Evolutionary conservation across 257 asterid genomes (phyloP).

Genomic region (Leonotis leonurus): DNA sequence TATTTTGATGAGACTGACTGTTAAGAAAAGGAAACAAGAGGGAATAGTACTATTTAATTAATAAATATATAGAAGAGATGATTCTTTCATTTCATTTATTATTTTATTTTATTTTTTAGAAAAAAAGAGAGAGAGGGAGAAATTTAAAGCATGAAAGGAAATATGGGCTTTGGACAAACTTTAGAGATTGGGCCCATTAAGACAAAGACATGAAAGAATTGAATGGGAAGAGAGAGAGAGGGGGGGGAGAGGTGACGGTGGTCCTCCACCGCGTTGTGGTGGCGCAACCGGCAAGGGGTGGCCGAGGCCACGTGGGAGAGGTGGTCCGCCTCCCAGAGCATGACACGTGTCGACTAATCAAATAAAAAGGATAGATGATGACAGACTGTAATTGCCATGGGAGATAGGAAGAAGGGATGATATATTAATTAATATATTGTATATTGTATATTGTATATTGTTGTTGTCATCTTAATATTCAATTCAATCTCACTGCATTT

Average conservation of each 20-base stretch:
- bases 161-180: conserved; percentile 37
- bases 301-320: conserved; percentile 66
- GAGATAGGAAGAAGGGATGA: conserved; percentile 2
- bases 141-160: conserved; percentile 13
- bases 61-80: background rate
- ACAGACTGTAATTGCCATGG: conserved; percentile 44
- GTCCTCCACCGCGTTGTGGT: conserved; percentile 56
- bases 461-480: no score
- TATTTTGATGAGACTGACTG: background rate
- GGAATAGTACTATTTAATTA: background rate
- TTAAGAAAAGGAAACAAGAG: background rate
- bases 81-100: no score
- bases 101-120: no score
- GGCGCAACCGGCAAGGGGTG: conserved; percentile 65
- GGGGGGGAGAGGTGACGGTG: conserved; percentile 36
- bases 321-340: conserved; percentile 42
- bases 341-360: conserved; percentile 30
- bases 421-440: no score
- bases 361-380: conserved; percentile 14
- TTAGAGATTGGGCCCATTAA: conserved; percentile 47
- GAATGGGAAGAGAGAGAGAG: conserved; percentile 29
- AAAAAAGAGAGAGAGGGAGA: background rate
- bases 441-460: no score
- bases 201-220: conserved; percentile 59
- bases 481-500: no score